Evolutionary conservation across 352 stramenopile genomes (phyloP).

Genomic region (Phytophthora boehmeriae): DNA sequence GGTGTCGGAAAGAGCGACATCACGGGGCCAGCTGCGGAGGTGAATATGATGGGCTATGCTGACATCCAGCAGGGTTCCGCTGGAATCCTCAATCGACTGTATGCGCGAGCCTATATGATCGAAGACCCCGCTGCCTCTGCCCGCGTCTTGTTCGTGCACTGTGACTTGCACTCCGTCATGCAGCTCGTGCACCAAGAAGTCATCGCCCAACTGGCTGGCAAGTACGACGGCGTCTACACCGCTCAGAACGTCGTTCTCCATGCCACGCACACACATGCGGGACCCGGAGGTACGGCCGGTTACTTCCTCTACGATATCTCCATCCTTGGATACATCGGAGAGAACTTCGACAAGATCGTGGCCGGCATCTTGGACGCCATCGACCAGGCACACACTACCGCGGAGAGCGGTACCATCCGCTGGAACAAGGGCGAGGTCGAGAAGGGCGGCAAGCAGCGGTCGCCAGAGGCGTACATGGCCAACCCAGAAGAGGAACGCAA

Average conservation of each 20-base stretch:
- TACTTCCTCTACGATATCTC: background rate
- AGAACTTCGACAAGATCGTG: conserved; percentile 40
- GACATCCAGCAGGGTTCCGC: conserved; percentile 41
- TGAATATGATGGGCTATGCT: conserved; percentile 68
- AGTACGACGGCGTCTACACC: conserved; percentile 42
- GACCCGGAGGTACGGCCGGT: background rate
- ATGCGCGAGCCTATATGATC: conserved; percentile 63
- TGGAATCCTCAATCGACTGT: conserved; percentile 67
- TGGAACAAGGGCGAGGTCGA: conserved; percentile 32
- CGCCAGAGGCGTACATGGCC: conserved; percentile 59
- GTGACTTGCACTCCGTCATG: conserved; percentile 46
- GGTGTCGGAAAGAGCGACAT: conserved; percentile 60
- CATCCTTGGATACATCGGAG: background rate
- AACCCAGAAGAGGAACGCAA: conserved; percentile 65
- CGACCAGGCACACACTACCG: conserved; percentile 42
- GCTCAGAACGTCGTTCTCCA: conserved; percentile 57
- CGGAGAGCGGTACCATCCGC: conserved; percentile 13
- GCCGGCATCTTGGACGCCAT: conserved; percentile 64
- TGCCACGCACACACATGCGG: background rate
- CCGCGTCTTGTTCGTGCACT: conserved; percentile 54
- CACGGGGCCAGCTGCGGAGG: conserved; percentile 54
- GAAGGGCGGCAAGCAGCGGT: conserved; percentile 66
- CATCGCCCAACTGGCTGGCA: conserved; percentile 33
- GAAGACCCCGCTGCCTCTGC: conserved; percentile 32
- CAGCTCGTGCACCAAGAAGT: conserved; percentile 56